Percentiles rank a stretch among this genome's conserved stretches.
Evolutionary conservation across 352 stramenopile species (phyloP).

Genomic region (Phytophthora pinifolia): DNA sequence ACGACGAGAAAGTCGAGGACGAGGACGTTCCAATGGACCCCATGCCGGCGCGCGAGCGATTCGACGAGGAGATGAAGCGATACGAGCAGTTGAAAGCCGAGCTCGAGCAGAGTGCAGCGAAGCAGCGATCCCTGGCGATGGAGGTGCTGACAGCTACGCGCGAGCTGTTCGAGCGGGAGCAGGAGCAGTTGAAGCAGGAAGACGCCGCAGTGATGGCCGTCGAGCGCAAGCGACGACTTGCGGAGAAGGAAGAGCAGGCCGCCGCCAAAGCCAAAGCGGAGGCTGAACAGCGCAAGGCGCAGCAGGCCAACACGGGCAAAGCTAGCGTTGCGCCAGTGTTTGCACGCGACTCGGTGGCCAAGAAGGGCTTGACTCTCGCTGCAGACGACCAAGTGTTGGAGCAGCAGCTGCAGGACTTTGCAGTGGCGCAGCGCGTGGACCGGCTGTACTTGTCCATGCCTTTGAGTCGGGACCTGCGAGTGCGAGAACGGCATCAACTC

Average conservation of each 20-base stretch:
- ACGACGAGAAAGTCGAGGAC: constrained; percentile 26
- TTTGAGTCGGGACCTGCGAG: constrained; percentile 40
- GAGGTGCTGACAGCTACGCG: constrained; percentile 63
- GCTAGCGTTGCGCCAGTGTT: constrained; percentile 39
- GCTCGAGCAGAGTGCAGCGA: constrained; percentile 30
- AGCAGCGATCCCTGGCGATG: constrained; percentile 54
- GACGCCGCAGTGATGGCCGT: constrained; percentile 46
- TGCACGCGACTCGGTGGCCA: constrained; percentile 47
- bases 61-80: constrained; percentile 39
- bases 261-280: constrained; percentile 50
- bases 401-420: constrained; percentile 54
- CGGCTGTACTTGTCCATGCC: constrained; percentile 49
- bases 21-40: constrained; percentile 40
- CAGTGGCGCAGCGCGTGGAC: constrained; percentile 42
- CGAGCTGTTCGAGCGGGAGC: constrained; percentile 57
- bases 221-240: constrained; percentile 49
- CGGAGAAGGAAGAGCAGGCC: constrained; percentile 43
- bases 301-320: constrained; percentile 23
- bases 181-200: constrained; percentile 46
- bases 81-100: constrained; percentile 35
- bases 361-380: constrained; percentile 51
- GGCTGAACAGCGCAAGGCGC: constrained; percentile 34
- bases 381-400: constrained; percentile 62
- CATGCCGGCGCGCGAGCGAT: constrained; percentile 38
- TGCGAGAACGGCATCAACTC: constrained; percentile 35